phyloP scores from a whole-genome alignment of 2,329 filamentous ascomycete genomes.

The Chrysosporium queenslandicum region DNA sequence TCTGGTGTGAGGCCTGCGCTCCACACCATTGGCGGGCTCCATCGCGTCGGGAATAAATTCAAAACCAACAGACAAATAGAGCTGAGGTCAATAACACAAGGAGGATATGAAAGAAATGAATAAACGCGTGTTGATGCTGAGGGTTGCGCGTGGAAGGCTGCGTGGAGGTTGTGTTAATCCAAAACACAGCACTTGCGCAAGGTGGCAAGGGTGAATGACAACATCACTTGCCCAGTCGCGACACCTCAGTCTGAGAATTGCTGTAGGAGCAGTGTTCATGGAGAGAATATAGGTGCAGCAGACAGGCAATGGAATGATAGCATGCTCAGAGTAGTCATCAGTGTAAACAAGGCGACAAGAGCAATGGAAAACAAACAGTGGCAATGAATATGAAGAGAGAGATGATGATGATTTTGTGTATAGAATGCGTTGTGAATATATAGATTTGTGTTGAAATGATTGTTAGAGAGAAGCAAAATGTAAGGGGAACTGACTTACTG shows the following conservation, averaged over 20 bases:
- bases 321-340: conserved; percentile 18
- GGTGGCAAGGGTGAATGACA: neutral
- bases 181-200: neutral
- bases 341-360: conserved; percentile 14
- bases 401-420: neutral
- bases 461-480: conserved; percentile 7
- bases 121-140: conserved; percentile 2
- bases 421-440: neutral
- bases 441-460: neutral
- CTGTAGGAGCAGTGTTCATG: neutral
- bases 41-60: neutral
- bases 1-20: neutral
- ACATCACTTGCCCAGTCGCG: neutral
- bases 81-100: neutral
- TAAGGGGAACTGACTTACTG: conserved; percentile 26
- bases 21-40: neutral
- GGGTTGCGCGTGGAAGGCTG: neutral
- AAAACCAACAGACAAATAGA: neutral
- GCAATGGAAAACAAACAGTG: conserved; percentile 21
- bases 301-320: neutral
- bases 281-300: neutral
- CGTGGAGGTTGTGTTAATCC: neutral
- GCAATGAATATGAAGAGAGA: neutral
- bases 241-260: neutral
- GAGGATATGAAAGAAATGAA: neutral